Evolutionary conservation across 2,329 filamentous ascomycete species (phyloP).

Genomic region (Cordyceps cicadae): DNA sequence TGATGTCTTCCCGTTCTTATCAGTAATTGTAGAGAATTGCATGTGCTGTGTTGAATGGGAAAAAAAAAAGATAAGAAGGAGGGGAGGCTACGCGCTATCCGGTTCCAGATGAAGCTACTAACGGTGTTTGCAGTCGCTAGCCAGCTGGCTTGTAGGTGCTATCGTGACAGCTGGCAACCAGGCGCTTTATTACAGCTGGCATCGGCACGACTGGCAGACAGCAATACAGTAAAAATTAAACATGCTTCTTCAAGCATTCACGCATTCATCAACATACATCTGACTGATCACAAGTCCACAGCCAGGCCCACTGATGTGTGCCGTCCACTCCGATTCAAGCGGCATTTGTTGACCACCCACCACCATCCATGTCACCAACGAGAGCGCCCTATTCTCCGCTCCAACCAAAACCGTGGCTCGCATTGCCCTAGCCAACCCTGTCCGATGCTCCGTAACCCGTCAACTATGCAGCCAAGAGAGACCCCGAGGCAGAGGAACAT

Average conservation of each 20-base stretch:
- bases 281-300: background rate
- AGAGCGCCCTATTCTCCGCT: background rate
- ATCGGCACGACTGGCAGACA: too few relatives aligned
- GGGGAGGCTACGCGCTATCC: background rate
- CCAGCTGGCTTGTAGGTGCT: background rate
- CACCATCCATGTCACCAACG: background rate
- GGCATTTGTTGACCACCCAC: background rate
- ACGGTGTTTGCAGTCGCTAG: background rate
- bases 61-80: background rate
- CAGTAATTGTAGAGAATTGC: background rate
- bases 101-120: constrained; percentile 1
- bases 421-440: background rate
- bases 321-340: constrained; percentile 8
- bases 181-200: background rate
- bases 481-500: background rate
- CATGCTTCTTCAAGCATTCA: background rate
- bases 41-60: background rate
- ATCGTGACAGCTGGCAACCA: background rate
- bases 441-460: background rate
- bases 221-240: background rate
- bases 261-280: background rate
- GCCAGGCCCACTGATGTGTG: constrained; percentile 2
- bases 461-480: background rate
- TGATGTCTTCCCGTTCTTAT: background rate
- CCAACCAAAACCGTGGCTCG: background rate